A percentile compares a stretch with the other conserved stretches of the same genome.
Conservation (phyloP, 225 moss, liverwort and hornwort genomes). For the Rhytidiadelphus loreus region DNA sequence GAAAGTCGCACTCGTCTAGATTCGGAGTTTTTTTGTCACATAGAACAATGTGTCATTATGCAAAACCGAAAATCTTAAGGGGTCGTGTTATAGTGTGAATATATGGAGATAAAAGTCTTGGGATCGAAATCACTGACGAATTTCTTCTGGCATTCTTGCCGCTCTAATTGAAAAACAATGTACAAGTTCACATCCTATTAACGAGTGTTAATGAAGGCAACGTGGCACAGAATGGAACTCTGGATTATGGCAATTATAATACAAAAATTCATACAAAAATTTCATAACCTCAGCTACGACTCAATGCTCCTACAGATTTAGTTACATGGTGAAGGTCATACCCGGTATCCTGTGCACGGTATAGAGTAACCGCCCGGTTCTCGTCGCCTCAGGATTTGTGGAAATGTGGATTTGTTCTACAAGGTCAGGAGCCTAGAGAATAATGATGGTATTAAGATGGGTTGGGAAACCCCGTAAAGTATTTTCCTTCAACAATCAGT, state of each 20-base stretch:
- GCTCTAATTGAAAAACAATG: background rate
- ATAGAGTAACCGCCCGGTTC: background rate
- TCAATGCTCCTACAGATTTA: background rate
- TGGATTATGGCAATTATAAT: background rate
- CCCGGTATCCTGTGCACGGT: background rate
- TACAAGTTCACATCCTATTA: background rate
- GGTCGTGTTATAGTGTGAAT: background rate
- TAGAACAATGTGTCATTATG: background rate
- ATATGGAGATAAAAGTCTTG: background rate
- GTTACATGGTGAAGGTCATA: background rate
- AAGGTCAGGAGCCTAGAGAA: background rate
- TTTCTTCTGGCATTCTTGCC: background rate
- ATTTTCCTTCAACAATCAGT: background rate
- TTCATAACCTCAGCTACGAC: background rate
- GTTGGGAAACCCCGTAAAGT: background rate
- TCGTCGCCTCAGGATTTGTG: background rate
- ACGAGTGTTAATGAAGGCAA: background rate
- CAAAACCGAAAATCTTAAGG: background rate
- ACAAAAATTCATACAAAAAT: background rate
- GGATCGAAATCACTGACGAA: background rate
- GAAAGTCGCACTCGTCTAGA: background rate
- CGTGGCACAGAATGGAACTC: background rate
- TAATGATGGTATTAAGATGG: background rate
- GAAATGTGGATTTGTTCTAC: background rate
- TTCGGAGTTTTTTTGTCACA: background rate